phyloP scores from a whole-genome alignment of 306 rosid species.

The Fragaria vesca region DNA sequence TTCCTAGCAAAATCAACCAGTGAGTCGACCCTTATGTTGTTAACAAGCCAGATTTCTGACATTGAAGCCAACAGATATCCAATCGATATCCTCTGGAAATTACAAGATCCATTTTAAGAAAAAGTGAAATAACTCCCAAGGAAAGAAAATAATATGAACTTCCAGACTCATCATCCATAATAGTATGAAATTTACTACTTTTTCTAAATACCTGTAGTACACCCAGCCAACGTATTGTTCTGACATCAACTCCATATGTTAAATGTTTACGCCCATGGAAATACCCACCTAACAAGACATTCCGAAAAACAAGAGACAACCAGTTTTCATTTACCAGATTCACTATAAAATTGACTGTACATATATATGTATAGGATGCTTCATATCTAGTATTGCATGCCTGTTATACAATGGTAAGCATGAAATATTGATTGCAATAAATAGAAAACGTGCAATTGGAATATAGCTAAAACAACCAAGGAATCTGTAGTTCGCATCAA shows the following conservation, averaged over 20 bases:
- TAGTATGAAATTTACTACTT: not conserved
- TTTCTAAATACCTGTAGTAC: constrained; percentile 55
- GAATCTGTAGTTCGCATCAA: constrained; percentile 4
- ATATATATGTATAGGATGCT: not conserved
- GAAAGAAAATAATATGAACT: constrained; percentile 7
- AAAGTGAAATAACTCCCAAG: constrained; percentile 8
- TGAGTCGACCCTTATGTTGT: constrained; percentile 49
- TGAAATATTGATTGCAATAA: not conserved
- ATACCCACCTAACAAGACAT: constrained; percentile 62
- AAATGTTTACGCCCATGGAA: constrained; percentile 64
- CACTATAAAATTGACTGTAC: constrained; percentile 3
- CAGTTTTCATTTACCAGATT: constrained; percentile 1
- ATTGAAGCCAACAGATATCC: constrained; percentile 72
- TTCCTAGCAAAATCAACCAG: constrained; percentile 50
- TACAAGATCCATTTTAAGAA: constrained; percentile 10
- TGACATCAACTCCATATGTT: constrained; percentile 73
- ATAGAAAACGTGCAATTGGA: no score
- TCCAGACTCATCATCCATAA: not conserved
- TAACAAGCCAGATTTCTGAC: constrained; percentile 73
- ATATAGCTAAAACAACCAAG: constrained; percentile 10
- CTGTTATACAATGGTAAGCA: not conserved
- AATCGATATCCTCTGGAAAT: constrained; percentile 70
- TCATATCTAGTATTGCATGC: not conserved
- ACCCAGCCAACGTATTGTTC: constrained; percentile 70
- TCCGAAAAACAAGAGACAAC: constrained; percentile 28